Evolutionary conservation across 2,329 filamentous ascomycete genomes (phyloP).

Genomic region (Trichoderma sp.): DNA sequence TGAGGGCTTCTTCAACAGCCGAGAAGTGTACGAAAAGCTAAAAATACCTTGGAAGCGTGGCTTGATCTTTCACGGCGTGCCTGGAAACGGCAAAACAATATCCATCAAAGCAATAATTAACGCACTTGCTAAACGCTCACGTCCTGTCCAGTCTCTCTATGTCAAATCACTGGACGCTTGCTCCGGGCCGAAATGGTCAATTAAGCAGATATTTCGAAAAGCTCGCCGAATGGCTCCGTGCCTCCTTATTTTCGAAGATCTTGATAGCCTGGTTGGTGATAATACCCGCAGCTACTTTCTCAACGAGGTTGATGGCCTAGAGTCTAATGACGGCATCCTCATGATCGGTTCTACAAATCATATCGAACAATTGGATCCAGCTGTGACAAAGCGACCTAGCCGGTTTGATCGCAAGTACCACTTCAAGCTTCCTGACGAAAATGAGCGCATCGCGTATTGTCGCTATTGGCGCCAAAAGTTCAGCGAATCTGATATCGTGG

Average conservation of each 20-base stretch:
- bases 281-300: background rate
- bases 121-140: background rate
- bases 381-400: background rate
- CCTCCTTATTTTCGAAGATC: background rate
- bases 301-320: background rate
- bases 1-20: background rate
- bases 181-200: background rate
- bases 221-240: background rate
- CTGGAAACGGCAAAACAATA: background rate
- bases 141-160: background rate
- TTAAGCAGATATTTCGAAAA: background rate
- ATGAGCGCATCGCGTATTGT: background rate
- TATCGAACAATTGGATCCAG: background rate
- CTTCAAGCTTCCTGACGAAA: background rate
- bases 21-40: background rate
- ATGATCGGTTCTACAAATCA: background rate
- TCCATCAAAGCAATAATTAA: background rate
- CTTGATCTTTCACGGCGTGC: background rate
- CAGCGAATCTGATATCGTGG: background rate
- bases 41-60: background rate
- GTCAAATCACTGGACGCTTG: background rate
- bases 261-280: background rate
- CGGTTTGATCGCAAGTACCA: background rate
- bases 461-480: background rate
- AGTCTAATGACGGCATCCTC: background rate